A percentile compares a stretch with the other conserved stretches of the same genome.
Conservation (phyloP, 768 basidiomycete species). For the Phylloporus arenicola region DNA sequence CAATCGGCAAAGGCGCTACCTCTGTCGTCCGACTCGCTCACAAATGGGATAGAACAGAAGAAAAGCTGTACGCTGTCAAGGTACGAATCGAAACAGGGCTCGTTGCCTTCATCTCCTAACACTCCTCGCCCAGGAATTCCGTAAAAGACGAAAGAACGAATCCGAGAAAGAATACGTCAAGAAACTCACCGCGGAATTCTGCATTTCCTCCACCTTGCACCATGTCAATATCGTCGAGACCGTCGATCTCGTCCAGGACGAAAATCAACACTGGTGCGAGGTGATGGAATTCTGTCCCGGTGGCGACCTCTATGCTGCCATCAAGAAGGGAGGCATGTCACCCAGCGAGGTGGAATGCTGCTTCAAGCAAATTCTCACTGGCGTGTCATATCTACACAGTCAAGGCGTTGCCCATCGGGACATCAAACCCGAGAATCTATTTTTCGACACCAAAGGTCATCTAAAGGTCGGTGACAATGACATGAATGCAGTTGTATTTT, state of each 20-base stretch:
- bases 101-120: background rate
- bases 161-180: slow-evolving; percentile 99
- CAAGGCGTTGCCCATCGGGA: slow-evolving; percentile 98
- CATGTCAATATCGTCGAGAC: slow-evolving; percentile 97
- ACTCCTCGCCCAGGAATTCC: slow-evolving; percentile 75
- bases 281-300: slow-evolving; percentile 99
- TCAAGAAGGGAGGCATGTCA: slow-evolving; percentile 94
- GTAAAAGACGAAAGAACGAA: slow-evolving; percentile 96
- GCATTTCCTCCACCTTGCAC: slow-evolving; percentile 93
- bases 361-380: slow-evolving; percentile 92
- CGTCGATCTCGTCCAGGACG: slow-evolving; percentile 98
- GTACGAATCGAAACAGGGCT: slow-evolving; percentile 38
- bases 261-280: slow-evolving; percentile 95
- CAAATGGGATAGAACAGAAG: slow-evolving; percentile 96
- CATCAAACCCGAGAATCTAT: slow-evolving; percentile 96
- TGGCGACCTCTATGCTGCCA: slow-evolving; percentile 96
- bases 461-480: slow-evolving; percentile 65
- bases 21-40: slow-evolving; percentile 94
- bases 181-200: slow-evolving; percentile 99
- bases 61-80: slow-evolving; percentile 98
- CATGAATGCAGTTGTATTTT: background rate
- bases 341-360: slow-evolving; percentile 93
- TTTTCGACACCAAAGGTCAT: slow-evolving; percentile 88
- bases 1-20: slow-evolving; percentile 98
- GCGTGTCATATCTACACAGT: slow-evolving; percentile 86